Percentiles rank a stretch among this genome's conserved stretches.
Evolutionary conservation across 441 rosid genomes (phyloP).

Genomic region (Mallotus repandus): DNA sequence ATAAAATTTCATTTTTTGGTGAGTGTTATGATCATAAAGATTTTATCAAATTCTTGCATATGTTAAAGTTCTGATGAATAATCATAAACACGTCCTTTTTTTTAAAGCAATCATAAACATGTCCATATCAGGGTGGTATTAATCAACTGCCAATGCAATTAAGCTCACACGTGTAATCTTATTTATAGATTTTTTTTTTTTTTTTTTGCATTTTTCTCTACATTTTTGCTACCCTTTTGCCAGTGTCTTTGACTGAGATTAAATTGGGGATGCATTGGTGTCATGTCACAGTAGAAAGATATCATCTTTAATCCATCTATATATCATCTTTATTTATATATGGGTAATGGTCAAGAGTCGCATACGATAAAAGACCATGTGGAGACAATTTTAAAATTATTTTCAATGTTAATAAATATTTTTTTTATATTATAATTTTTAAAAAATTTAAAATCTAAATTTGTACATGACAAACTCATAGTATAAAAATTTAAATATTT

Average conservation of each 20-base stretch:
- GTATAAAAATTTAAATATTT: too few relatives aligned
- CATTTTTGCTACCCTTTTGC: too few relatives aligned
- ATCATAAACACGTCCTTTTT: background rate
- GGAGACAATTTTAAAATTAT: too few relatives aligned
- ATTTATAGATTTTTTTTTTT: conserved; percentile 1
- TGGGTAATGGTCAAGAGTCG: too few relatives aligned
- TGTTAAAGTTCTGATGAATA: background rate
- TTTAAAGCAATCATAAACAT: background rate
- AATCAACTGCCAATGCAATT: background rate
- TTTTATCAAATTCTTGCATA: background rate
- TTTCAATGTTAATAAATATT: too few relatives aligned
- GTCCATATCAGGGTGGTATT: background rate
- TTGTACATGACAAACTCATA: too few relatives aligned
- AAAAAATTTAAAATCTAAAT: too few relatives aligned
- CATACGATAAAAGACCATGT: too few relatives aligned
- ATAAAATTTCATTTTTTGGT: background rate
- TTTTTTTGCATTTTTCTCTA: too few relatives aligned
- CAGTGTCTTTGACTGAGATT: background rate
- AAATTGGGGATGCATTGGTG: conserved; percentile 10
- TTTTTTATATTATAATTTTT: too few relatives aligned
- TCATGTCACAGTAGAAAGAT: background rate
- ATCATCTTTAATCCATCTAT: background rate
- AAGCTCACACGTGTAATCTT: conserved; percentile 12
- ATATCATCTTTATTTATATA: background rate
- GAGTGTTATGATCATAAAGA: conserved; percentile 12